These are phyloP conservation scores for Starmerella roubikii DNA, from an alignment of 805 yeast species.

Conservation along the genomic window DNA sequence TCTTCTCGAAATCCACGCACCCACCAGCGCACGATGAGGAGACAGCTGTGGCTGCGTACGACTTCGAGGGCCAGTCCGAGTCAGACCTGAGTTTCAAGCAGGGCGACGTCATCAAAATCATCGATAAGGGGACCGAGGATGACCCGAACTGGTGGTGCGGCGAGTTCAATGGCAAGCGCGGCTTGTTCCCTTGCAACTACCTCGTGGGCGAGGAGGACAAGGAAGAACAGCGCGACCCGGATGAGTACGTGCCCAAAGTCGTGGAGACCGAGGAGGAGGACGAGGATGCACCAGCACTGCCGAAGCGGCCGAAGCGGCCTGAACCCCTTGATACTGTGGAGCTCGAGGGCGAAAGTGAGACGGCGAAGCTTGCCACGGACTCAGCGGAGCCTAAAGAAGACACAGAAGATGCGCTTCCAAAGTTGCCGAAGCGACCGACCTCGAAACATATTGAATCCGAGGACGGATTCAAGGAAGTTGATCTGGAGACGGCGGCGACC, in stretches of 20 bases:
- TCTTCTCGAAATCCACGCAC: slow-evolving; percentile 10
- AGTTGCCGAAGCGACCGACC: no score
- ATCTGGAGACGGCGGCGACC: no score
- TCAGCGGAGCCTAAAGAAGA: no score
- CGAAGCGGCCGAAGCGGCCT: not conserved
- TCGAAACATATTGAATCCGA: no score
- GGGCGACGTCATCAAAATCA: slow-evolving; percentile 28
- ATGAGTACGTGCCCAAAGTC: slow-evolving; percentile 8
- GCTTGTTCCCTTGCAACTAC: slow-evolving; percentile 37
- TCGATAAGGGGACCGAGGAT: slow-evolving; percentile 27
- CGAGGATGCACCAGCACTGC: not conserved
- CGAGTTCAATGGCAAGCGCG: slow-evolving; percentile 29
- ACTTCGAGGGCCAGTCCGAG: slow-evolving; percentile 27
- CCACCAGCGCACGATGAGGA: slow-evolving; percentile 12
- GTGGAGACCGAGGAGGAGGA: not conserved
- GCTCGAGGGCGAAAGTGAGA: not conserved
- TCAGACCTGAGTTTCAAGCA: slow-evolving; percentile 28
- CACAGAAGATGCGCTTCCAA: no score
- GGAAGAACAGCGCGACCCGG: slow-evolving; percentile 1
- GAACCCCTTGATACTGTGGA: not conserved
- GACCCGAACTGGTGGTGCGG: slow-evolving; percentile 42
- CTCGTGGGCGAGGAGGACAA: slow-evolving; percentile 18
- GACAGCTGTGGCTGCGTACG: slow-evolving; percentile 25
- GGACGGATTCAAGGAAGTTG: no score
- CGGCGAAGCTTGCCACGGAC: no score